Base-by-base conservation (phyloP, 1,284 basidiomycete species). In the Trichosporon asahii region DNA sequence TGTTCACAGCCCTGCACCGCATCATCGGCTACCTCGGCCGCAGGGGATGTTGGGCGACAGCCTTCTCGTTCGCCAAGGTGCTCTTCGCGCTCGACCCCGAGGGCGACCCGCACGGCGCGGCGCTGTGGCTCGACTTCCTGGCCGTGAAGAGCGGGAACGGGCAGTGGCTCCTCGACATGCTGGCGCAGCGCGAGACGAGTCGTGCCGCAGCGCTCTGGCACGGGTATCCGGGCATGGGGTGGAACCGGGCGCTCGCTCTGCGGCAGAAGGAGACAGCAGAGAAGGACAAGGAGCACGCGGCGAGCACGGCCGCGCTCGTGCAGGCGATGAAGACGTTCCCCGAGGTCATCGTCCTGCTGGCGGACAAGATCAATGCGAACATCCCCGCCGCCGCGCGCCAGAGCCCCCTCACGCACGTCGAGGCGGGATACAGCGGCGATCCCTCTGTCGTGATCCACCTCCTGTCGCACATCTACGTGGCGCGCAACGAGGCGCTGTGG, bases 1-100 rank as follows among this genome's bases (percentile, higher is more conserved):
- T 84, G 77, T 84, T 84, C 73, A 79, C 79, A 1, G 92, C 91
- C 0, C 73, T 94, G 1, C 91, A 93, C 77, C 86, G 92, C 66
- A 90, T 92, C 78, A 87, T 92, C 11, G 87, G 88, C 89, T 92
- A 95, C 78, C 85, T 95, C 5, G 90, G 91, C 68, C 89, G 93
- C n/a, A 86, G 95, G 29, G 95, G 95, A 0, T 92, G 92, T 74
- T 88, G 90, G 70, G 88, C 92, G 9, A 94, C 95, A 0, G 89
- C 93, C 0, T 95, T 95, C 80, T 93, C 95, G 81, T 94, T 94
- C 77, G 89, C 91, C 2, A 88, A 91, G 46, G 86, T 97, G 0
- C 85, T 97, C 61, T 90, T 91, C 72, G 87, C 90, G 0, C 86
- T 96, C 0, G 92, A 95, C 77, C 92, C 94, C 0, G 87, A 89